Evolutionary conservation across 1,284 basidiomycete species (phyloP).

Genomic region (Tilletiopsis washingtonensis): DNA sequence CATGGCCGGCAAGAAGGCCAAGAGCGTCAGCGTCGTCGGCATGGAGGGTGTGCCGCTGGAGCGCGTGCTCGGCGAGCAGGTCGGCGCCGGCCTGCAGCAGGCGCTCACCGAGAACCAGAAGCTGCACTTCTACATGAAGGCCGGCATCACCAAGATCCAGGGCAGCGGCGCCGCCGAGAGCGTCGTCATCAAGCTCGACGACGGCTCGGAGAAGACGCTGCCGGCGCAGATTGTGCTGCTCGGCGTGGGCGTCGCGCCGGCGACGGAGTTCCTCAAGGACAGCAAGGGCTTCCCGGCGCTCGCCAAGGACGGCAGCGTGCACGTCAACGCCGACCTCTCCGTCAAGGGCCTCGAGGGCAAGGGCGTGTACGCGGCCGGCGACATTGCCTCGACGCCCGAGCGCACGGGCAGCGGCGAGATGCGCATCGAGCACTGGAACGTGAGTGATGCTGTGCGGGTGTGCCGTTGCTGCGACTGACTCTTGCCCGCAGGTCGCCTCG

Average conservation of each 20-base stretch:
- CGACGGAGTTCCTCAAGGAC: conserved; percentile 70
- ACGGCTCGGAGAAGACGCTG: conserved; percentile 55
- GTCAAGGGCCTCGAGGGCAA: conserved; percentile 56
- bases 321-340: conserved; percentile 69
- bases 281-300: conserved; percentile 54
- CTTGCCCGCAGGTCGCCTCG: too few relatives aligned
- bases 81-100: conserved; percentile 73
- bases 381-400: conserved; percentile 72
- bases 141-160: conserved; percentile 66
- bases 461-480: too few relatives aligned
- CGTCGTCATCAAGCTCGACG: conserved; percentile 60
- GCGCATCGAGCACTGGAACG: conserved; percentile 88
- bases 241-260: conserved; percentile 80
- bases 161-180: conserved; percentile 35
- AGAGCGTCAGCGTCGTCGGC: conserved; percentile 70
- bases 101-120: conserved; percentile 60
- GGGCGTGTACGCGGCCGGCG: conserved; percentile 77
- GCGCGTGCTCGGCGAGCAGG: conserved; percentile 67
- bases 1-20: conserved; percentile 58
- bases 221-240: conserved; percentile 74
- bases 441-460: conserved; percentile 61
- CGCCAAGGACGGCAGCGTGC: conserved; percentile 62
- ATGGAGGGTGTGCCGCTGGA: conserved; percentile 79
- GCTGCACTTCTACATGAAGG: conserved; percentile 69
- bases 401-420: conserved; percentile 48